Evolutionary conservation across 1,284 basidiomycete genomes (phyloP), one percentile per base, ranked within the genome.

Genomic region (Sanghuangporus baumii): DNA sequence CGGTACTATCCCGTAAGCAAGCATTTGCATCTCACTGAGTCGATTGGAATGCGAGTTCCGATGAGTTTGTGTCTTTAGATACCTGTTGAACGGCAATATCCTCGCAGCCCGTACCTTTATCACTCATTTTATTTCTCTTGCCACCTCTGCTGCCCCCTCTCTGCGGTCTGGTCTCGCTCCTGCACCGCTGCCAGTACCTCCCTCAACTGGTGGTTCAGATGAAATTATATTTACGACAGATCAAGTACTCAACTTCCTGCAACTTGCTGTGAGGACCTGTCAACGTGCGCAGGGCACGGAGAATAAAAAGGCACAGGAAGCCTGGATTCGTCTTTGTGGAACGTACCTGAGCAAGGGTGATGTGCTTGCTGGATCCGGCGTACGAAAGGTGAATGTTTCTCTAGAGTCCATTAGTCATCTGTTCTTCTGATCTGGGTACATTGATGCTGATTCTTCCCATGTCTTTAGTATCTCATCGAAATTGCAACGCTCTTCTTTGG

Each of bases 51-150:
- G 23, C 23, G 23, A 23, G 23, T 2, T 23, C 23, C 2, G 23
- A 23, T 23, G 16, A n/a, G 20, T 8, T 46, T 8, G 9, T 14
- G 16, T n/a, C 16, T 1, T 23, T 70, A 92, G 91, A 61, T 94
- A 90, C 74, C 80, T 97, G n/a, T 84, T 87, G 66, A 89, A 93
- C 60, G 92, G 92, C 11, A 93, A 93, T 68, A 87, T 97, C 69
- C 83, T 93, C 23, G 91, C 91, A 6, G 91, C 94, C 3, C 85
- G 87, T 20, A 85, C 89, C 12, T 96, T 96, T 79, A 86, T 96
- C 71, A 79, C 81, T 16, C 83, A 87, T 61, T 93, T 91, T 72
- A 79, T 89, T 62, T 80, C 87, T 51, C 82, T 73, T 88, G 48
- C 75, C 85, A 65, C 67, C 74, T 63, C 71, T 77, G 36, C 73